Evolutionary conservation across 148 eudicot species (phyloP).

Genomic region (Oxyria digyna): DNA sequence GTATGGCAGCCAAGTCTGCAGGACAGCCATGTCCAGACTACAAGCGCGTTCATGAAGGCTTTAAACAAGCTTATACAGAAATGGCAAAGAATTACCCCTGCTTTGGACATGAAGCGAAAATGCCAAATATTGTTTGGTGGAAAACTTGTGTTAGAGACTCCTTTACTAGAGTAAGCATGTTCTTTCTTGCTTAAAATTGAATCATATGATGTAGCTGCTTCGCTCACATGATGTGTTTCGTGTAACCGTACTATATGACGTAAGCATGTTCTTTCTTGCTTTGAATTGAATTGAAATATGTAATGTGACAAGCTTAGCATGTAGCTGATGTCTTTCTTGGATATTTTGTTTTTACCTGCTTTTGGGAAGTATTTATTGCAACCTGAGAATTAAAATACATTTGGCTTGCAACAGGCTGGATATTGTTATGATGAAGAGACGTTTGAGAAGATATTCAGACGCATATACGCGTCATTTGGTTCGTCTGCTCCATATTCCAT

Average conservation of each 20-base stretch:
- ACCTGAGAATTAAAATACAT: not conserved
- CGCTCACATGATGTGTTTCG: too few species aligned
- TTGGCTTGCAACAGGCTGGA: constrained; percentile 60
- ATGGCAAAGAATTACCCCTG: constrained; percentile 94
- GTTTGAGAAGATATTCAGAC: constrained; percentile 79
- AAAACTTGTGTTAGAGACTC: constrained; percentile 85
- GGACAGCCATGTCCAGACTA: constrained; percentile 96
- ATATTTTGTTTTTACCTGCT: too few species aligned
- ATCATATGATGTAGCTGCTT: too few species aligned
- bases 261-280: not conserved
- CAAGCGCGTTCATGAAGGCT: constrained; percentile 85
- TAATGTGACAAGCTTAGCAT: too few species aligned
- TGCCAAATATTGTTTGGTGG: constrained; percentile 97
- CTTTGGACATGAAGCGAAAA: constrained; percentile 75
- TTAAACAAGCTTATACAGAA: constrained; percentile 71
- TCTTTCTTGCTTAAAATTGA: not conserved
- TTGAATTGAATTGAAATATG: not conserved
- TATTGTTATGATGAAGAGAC: constrained; percentile 91
- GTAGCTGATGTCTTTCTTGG: too few species aligned
- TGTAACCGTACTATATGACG: too few species aligned
- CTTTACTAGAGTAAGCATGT: constrained; percentile 49
- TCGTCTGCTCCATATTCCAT: constrained; percentile 80
- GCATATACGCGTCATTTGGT: constrained; percentile 86
- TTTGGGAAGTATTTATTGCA: not conserved
- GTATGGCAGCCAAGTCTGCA: constrained; percentile 94